phyloP scores from a whole-genome alignment of 1,284 basidiomycete species.

The Cutaneotrichosporon mucoides region DNA sequence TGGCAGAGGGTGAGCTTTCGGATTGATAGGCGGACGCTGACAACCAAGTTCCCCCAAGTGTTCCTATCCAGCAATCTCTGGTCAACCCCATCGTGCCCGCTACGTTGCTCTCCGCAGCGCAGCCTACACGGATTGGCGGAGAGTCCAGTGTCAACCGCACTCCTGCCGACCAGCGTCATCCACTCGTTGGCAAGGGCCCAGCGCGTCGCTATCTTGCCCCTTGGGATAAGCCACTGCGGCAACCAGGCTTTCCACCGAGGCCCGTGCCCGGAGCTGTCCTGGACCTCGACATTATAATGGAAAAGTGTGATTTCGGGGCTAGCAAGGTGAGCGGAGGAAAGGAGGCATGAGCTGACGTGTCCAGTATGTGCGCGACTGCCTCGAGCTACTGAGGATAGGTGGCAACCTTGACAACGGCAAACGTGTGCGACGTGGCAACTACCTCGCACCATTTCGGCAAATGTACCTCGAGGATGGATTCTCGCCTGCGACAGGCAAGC shows the following conservation, averaged over 20 bases:
- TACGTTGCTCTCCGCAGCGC: conserved; percentile 34
- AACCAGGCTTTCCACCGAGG: conserved; percentile 60
- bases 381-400: conserved; percentile 66
- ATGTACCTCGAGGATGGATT: conserved; percentile 50
- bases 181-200: conserved; percentile 62
- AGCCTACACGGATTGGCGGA: not conserved
- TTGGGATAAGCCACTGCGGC: conserved; percentile 50
- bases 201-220: conserved; percentile 70
- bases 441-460: conserved; percentile 61
- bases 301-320: conserved; percentile 78
- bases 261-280: conserved; percentile 74
- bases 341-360: conserved; percentile 1
- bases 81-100: conserved; percentile 62
- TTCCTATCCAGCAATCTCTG: conserved; percentile 58
- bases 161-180: conserved; percentile 34
- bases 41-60: conserved; percentile 63
- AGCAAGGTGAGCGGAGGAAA: conserved; percentile 58
- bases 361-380: conserved; percentile 71
- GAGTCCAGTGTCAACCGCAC: conserved; percentile 10
- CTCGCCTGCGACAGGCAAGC: not conserved
- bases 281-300: conserved; percentile 81
- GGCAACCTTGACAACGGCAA: conserved; percentile 62
- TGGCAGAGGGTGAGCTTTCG: conserved; percentile 59
- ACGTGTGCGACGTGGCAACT: conserved; percentile 58
- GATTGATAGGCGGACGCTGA: not conserved